Evolutionary conservation across 1,284 basidiomycete genomes (phyloP), one percentile per base, ranked within the genome.

Genomic region (Sporisorium reilianum): DNA sequence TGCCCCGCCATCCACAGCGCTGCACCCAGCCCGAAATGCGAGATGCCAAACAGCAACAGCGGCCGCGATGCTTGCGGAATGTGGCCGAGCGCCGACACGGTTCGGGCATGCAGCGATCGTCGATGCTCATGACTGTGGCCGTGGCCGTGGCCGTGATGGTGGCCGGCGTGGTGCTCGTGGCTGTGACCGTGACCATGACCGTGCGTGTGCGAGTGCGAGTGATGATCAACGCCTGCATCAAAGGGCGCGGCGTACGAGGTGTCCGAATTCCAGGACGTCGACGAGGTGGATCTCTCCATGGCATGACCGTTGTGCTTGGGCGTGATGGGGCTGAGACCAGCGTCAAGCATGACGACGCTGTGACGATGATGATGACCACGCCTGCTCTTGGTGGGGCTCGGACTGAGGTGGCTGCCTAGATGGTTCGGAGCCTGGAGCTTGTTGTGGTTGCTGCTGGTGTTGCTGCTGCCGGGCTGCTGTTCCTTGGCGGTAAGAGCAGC

Each of bases 1-100:
- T 98, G 96, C 1, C 95, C 95, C n/a, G 89, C 88, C 2, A 96
- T 90, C 96, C 96, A 99, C 11, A 98, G 78, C 5, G 84, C 85
- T 1, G 87, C 87, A 1, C 89, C 89, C 3, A 89, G 80, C 0
- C 85, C 80, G 40, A 88, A 86, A 75, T 89, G 87, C 18, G 86
- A 67, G 2, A 85, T 49, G 0, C 85, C 84, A 52, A 88, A 87
- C 18, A 85, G 73, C 10, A 86, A 64, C 8, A 86, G 83, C 14
- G 86, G 80, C 45, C 87, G 86, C 5, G 83, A 78, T 0, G 80
- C 72, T 16, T 83, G 81, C 8, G 86, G 85, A 16, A 86, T 67
- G 28, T 69, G 71, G 51, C 84, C 83, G 4, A 85, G 65, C 23
- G 74, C 60, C 2, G 64, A 63, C 14, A 66, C 62, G 5, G 66